Percentiles rank a stretch among this genome's conserved stretches.
These are phyloP conservation scores for Xylariaceae sp. DNA, from an alignment of 2,329 filamentous ascomycete species.

Conservation along the genomic window DNA sequence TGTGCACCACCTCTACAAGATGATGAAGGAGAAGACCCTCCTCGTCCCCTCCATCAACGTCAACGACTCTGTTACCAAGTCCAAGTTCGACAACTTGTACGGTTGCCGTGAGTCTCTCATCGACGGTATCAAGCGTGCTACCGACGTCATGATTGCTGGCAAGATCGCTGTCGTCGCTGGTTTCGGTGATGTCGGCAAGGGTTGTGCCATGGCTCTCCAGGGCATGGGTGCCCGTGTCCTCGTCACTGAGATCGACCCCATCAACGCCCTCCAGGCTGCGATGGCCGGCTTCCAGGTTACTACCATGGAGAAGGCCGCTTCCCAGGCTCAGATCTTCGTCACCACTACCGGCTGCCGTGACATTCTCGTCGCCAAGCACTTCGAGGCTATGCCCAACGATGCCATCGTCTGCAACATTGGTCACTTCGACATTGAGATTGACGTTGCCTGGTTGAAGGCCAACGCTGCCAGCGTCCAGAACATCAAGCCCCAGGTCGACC, in stretches of 20 bases:
- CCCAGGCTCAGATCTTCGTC: slow-evolving; percentile 93
- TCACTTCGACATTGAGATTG: slow-evolving; percentile 99
- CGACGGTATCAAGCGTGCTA: slow-evolving; percentile 99
- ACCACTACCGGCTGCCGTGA: slow-evolving; percentile 99
- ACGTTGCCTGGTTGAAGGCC: slow-evolving; percentile 98
- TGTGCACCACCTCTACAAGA: slow-evolving; percentile 98
- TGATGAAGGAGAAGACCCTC: slow-evolving; percentile 88
- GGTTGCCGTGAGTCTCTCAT: slow-evolving; percentile 98
- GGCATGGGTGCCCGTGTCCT: slow-evolving; percentile 97
- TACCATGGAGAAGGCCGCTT: slow-evolving; percentile 95
- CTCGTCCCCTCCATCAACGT: slow-evolving; percentile 97
- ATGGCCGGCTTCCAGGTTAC: slow-evolving; percentile 96
- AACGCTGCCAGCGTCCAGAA: slow-evolving; percentile 91
- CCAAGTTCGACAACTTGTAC: slow-evolving; percentile 99
- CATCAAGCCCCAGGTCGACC: slow-evolving; percentile 99
- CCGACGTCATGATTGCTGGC: slow-evolving; percentile 99
- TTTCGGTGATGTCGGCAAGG: slow-evolving; percentile 99
- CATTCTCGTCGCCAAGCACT: slow-evolving; percentile 89
- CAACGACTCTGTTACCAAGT: slow-evolving; percentile 99
- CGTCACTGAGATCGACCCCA: slow-evolving; percentile 96
- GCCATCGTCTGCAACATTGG: slow-evolving; percentile 99
- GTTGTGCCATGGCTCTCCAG: slow-evolving; percentile 91
- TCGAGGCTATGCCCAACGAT: slow-evolving; percentile 93
- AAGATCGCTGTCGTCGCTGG: slow-evolving; percentile 98
- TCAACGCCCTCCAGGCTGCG: slow-evolving; percentile 98